phyloP scores from a whole-genome alignment of 139 green algal species.

The Coccomyxa sp. region DNA sequence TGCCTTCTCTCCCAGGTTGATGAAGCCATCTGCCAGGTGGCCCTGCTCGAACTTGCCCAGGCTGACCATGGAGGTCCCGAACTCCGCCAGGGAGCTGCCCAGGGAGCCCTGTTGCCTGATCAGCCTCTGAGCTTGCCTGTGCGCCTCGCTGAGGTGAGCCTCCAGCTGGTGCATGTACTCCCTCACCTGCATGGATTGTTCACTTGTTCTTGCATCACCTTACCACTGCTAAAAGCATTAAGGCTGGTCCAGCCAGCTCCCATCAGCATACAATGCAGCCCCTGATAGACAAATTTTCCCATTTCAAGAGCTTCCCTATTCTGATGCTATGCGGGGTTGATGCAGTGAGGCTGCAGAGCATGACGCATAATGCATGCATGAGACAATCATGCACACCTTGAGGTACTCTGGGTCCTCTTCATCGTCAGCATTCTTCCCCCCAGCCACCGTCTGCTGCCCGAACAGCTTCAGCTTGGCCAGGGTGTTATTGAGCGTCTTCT shows the following conservation, averaged over 20 bases:
- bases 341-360: no score
- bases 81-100: conserved; percentile 64
- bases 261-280: no score
- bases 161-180: conserved; percentile 84
- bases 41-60: conserved; percentile 53
- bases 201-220: no score
- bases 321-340: no score
- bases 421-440: conserved; percentile 48
- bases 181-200: conserved; percentile 33
- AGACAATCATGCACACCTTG: conserved; percentile 38
- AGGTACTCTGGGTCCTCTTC: conserved; percentile 82
- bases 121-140: conserved; percentile 66
- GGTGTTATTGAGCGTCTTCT: conserved; percentile 36
- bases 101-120: conserved; percentile 70
- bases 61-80: conserved; percentile 50
- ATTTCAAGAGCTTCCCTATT: no score
- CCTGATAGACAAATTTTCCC: no score
- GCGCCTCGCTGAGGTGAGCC: conserved; percentile 74
- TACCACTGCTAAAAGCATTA: no score
- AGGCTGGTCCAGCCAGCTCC: no score
- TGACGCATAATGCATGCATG: not conserved
- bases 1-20: conserved; percentile 16
- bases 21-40: conserved; percentile 26
- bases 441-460: conserved; percentile 49
- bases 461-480: conserved; percentile 52